Evolutionary conservation across 345 rosid genomes (phyloP), one percentile per base, ranked within the genome.

Genomic region (Bruguiera sexangula): DNA sequence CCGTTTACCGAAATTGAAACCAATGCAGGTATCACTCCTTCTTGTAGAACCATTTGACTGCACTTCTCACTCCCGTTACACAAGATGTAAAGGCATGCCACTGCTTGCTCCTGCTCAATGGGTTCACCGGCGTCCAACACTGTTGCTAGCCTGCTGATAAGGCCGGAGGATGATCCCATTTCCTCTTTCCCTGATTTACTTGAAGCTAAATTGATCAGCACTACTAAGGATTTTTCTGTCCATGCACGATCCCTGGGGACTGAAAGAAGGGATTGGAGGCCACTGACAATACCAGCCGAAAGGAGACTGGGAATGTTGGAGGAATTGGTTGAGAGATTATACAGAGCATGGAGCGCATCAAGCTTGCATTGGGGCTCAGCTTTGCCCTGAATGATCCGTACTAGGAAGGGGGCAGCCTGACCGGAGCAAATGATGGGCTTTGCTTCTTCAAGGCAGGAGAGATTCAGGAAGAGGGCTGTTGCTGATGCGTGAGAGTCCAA

Each of bases 1-100:
- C 99, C 99, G 22, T 92, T 92, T 18, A 92, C 94, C 0, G 97
- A 89, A 48, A 95, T 82, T 7, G 99, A 92, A 67, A 95, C 98
- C 67, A 95, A 69, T 6, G 96, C 86, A 8, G 99, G 99, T 66
- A 90, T 95, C 50, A 88, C 99, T 13, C 99, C 99, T 84, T 95
- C 99, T 77, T 90, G 98, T 64, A 95, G 77, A 39, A 90, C 97
- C 87, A 90, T 74, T 55, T 89, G 90, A 65, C 90, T 74, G 76
- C 99, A 92, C 50, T 83, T 81, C 52, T 92, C 96, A 51, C 81
- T 85, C 62, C 93, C 91, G 1, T 72, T 84, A 74, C 99, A 96
- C 55, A 96, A 75, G 27, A 83, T 73, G 50, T 89, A 55, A 65
- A 96, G 93, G 68, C 98, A 96, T 0, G 92, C 67, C 29, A 77